Conservation (phyloP, 2,329 filamentous ascomycete genomes). For the Penicillium capsulatum region DNA sequence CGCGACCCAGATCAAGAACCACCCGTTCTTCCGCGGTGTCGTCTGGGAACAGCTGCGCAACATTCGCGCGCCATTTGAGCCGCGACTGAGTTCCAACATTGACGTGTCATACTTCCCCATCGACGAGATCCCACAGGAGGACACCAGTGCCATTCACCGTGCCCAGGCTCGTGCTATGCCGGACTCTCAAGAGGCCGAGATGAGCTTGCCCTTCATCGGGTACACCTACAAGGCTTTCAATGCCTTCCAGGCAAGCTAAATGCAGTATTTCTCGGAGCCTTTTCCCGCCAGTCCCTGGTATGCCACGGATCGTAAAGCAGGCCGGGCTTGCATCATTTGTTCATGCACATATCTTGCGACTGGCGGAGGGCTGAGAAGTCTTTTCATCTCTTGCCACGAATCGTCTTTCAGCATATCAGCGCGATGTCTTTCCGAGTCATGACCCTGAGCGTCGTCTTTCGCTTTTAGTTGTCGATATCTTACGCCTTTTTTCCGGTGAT, state of each 20-base stretch:
- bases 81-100: slow-evolving; percentile 84
- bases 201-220: slow-evolving; percentile 92
- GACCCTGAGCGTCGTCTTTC: slow-evolving; percentile 22
- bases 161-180: slow-evolving; percentile 73
- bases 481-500: slow-evolving; percentile 11
- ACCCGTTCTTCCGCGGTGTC: slow-evolving; percentile 95
- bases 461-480: slow-evolving; percentile 26
- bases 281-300: slow-evolving; percentile 7
- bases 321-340: slow-evolving; percentile 33
- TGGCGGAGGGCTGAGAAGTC: slow-evolving; percentile 17
- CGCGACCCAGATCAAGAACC: slow-evolving; percentile 85
- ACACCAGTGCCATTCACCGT: slow-evolving; percentile 81
- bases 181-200: slow-evolving; percentile 79
- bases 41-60: slow-evolving; percentile 89
- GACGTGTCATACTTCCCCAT: slow-evolving; percentile 99
- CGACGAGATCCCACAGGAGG: slow-evolving; percentile 95
- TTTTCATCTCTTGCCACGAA: slow-evolving; percentile 23
- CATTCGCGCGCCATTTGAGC: slow-evolving; percentile 94
- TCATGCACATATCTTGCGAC: slow-evolving; percentile 20
- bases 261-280: slow-evolving; percentile 16
- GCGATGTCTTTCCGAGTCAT: slow-evolving; percentile 26
- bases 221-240: slow-evolving; percentile 98
- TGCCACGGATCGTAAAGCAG: slow-evolving; percentile 20
- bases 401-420: slow-evolving; percentile 37
- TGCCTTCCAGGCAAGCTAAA: slow-evolving; percentile 51